Conservation (phyloP, 495 filamentous ascomycete genomes). For the Penicillium lividum region DNA sequence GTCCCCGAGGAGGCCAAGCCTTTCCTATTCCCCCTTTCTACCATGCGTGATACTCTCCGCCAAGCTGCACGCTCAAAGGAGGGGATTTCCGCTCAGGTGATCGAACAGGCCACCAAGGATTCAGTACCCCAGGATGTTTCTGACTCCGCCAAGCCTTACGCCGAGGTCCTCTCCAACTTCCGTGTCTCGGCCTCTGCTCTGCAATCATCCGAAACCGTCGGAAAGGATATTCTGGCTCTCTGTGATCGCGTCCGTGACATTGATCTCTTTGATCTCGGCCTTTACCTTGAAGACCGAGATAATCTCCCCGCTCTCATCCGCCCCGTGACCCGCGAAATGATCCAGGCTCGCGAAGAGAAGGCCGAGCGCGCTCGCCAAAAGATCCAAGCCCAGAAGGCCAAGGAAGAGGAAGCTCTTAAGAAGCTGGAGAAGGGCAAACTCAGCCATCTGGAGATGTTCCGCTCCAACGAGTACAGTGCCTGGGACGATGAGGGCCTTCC, state of each 20-base stretch:
- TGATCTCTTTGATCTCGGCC: conserved; percentile 73
- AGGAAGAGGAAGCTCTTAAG: conserved; percentile 57
- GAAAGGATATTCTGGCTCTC: conserved; percentile 65
- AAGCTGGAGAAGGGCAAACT: conserved; percentile 72
- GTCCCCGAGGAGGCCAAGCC: conserved; percentile 61
- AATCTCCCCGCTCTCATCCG: conserved; percentile 75
- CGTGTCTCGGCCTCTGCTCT: conserved; percentile 45
- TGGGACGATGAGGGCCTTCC: conserved; percentile 92
- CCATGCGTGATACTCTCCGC: conserved; percentile 68
- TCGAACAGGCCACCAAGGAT: conserved; percentile 35
- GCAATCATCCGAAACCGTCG: conserved; percentile 42
- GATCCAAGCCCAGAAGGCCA: conserved; percentile 56
- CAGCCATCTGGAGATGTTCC: conserved; percentile 69
- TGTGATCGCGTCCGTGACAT: conserved; percentile 80
- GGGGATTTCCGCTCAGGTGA: conserved; percentile 33
- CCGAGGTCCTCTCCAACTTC: conserved; percentile 38
- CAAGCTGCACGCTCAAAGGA: conserved; percentile 49
- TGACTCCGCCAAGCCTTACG: conserved; percentile 40
- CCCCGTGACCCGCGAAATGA: conserved; percentile 71
- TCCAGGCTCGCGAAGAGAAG: conserved; percentile 73
- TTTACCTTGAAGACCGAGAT: conserved; percentile 87
- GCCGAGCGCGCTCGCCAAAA: conserved; percentile 51
- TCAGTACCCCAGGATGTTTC: conserved; percentile 25
- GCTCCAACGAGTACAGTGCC: conserved; percentile 68
- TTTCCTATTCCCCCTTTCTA: conserved; percentile 63